Base-by-base conservation (phyloP, 2,329 filamentous ascomycete genomes). In the Xylaria arbuscula region DNA sequence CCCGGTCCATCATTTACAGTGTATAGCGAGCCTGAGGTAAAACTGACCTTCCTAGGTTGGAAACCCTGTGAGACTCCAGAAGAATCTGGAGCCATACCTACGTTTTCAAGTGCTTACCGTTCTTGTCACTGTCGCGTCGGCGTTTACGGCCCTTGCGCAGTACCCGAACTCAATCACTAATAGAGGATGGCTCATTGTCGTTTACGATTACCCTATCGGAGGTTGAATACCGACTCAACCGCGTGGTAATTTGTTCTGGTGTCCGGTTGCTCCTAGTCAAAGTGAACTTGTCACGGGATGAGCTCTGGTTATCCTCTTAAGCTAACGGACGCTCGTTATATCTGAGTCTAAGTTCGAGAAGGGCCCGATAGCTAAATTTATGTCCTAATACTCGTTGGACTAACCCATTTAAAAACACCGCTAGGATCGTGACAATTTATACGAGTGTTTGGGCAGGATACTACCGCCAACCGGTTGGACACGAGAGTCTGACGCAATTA, bases 31-130 rank as follows among this genome's bases (percentile, higher is more conserved):
- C 24, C 67, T 69, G 55, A 42, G 48, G 53, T n/a, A 53, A 40
- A 42, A 51, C 45, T 59, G 56, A 71, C 69, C 69, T 71, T 71
- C 69, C 67, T 48, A 65, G 64, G 34, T 67, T 28, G 68, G 69
- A 59, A 69, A 63, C 42, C 13, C n/a, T 62, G 34, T 54, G 45
- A 66, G 63, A 62, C 54, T 45, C 34, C 22, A 65, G 66, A 50
- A 47, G 59, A 59, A 42, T 36, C 59, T 47, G 38, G 57, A 57
- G 40, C 50, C 36, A 59, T 59, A 48, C 38, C 57, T 50, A 57
- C 15, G n/a, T 32, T 19, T 28, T 36, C 57, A 50, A 59, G 63
- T 62, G 56, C 62, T 70, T 68, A 60, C 65, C 54, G 36, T 51
- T 64, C 28, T 22, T 45, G 54, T 34, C 22, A 28, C 45, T 40